phyloP scores from a whole-genome alignment of 352 stramenopile genomes.

The Globisporangium heterothallicum region DNA sequence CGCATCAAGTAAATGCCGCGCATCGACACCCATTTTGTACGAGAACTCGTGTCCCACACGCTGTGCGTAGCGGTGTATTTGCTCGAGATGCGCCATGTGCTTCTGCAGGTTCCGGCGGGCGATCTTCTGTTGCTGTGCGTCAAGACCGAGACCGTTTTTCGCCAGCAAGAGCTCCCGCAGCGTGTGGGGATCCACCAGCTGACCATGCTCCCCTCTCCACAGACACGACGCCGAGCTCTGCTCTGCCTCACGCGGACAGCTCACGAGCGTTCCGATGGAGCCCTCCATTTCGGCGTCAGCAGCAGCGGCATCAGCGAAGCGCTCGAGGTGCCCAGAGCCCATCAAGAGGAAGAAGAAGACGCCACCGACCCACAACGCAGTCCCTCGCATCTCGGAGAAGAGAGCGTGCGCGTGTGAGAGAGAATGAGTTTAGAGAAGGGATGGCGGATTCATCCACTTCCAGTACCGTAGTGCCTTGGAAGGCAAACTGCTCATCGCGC shows the following conservation, averaged over 20 bases:
- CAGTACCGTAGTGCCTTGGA: no score
- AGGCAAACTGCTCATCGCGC: no score
- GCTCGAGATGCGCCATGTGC: slow-evolving; percentile 77
- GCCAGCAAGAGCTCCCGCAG: slow-evolving; percentile 47
- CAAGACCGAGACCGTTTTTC: slow-evolving; percentile 18
- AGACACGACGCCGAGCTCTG: slow-evolving; percentile 28
- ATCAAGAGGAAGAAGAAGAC: not conserved
- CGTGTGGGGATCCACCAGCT: slow-evolving; percentile 25
- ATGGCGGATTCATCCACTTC: no score
- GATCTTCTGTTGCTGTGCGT: not conserved
- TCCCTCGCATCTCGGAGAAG: no score
- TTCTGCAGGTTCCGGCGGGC: slow-evolving; percentile 41
- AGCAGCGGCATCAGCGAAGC: no score
- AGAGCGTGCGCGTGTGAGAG: no score
- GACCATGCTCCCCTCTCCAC: slow-evolving; percentile 42
- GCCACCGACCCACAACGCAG: no score
- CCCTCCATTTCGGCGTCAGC: slow-evolving; percentile 3
- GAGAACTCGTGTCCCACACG: slow-evolving; percentile 49
- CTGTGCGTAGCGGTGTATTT: slow-evolving; percentile 49
- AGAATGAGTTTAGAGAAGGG: no score
- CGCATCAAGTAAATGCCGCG: slow-evolving; percentile 43
- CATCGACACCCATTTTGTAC: slow-evolving; percentile 60
- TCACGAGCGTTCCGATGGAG: slow-evolving; percentile 43
- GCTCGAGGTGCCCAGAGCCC: slow-evolving; percentile 5
- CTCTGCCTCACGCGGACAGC: no score